phyloP scores from a whole-genome alignment of 345 rosid species.

The Psidium friedrichsthalianum region DNA sequence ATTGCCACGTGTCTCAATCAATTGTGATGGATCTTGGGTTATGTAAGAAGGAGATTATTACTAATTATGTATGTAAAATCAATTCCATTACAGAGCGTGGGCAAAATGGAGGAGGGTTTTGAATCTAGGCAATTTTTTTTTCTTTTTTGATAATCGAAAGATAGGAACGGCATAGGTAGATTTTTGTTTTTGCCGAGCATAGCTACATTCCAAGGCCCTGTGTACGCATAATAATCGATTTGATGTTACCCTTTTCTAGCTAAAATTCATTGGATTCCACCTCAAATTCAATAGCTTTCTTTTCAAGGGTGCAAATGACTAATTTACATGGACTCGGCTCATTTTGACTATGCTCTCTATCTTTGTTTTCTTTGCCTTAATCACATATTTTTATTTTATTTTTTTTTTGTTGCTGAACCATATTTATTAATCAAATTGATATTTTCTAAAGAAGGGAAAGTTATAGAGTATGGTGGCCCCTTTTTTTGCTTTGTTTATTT shows the following conservation, averaged over 20 bases:
- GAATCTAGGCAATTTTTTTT: neutral
- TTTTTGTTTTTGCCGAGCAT: no score
- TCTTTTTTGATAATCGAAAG: neutral
- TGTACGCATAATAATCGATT: neutral
- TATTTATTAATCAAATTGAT: neutral
- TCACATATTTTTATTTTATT: neutral
- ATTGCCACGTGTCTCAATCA: neutral
- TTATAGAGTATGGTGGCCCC: neutral
- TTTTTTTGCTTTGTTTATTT: neutral
- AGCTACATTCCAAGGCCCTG: neutral
- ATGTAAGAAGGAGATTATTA: neutral
- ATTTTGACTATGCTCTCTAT: neutral
- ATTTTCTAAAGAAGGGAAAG: neutral
- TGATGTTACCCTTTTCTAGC: neutral
- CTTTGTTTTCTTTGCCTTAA: neutral
- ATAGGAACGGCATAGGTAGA: neutral
- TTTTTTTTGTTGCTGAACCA: neutral
- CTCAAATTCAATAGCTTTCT: neutral
- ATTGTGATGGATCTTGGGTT: neutral
- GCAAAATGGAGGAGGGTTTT: neutral
- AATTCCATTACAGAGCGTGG: neutral
- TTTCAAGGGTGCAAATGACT: neutral
- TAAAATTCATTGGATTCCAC: neutral
- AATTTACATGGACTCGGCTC: fast-evolving
- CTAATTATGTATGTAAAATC: neutral